These are phyloP conservation scores for Tetracladium setigerum DNA, from an alignment of 495 filamentous ascomycete genomes.

Conservation along the genomic window DNA sequence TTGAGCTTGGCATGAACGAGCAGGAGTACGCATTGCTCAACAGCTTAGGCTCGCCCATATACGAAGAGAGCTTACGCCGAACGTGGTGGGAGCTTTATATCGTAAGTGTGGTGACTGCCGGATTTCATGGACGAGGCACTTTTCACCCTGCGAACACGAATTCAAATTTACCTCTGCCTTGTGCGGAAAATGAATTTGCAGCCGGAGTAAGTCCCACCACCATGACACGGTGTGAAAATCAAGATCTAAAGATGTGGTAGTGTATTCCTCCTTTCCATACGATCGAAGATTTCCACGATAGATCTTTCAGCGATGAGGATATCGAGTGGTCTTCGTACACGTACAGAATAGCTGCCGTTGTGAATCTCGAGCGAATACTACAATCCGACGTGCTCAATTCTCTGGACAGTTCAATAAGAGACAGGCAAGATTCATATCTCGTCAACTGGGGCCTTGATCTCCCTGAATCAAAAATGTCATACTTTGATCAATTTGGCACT, in stretches of 20 bases:
- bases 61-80: slow-evolving; percentile 65
- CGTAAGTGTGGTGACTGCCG: slow-evolving; percentile 57
- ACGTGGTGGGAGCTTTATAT: slow-evolving; percentile 89
- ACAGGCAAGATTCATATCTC: slow-evolving; percentile 60
- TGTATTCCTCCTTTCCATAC: slow-evolving; percentile 51
- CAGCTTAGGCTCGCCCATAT: slow-evolving; percentile 34
- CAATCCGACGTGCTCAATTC: slow-evolving; percentile 39
- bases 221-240: not conserved
- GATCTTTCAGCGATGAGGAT: slow-evolving; percentile 47
- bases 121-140: slow-evolving; percentile 42
- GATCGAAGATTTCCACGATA: slow-evolving; percentile 60
- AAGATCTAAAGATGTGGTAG: slow-evolving; percentile 26
- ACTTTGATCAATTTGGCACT: slow-evolving; percentile 55
- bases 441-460: slow-evolving; percentile 75
- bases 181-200: slow-evolving; percentile 60
- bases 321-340: slow-evolving; percentile 63
- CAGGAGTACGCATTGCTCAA: slow-evolving; percentile 33
- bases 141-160: slow-evolving; percentile 44
- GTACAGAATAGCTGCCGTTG: slow-evolving; percentile 63
- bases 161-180: slow-evolving; percentile 57
- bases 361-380: slow-evolving; percentile 68
- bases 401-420: slow-evolving; percentile 33
- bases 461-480: slow-evolving; percentile 59
- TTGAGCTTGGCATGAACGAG: slow-evolving; percentile 67
- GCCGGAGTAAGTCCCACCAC: slow-evolving; percentile 42